Percentiles rank a stretch among this genome's conserved stretches.
Conservation (phyloP, 768 basidiomycete genomes). For the Termitomyces heimii region DNA sequence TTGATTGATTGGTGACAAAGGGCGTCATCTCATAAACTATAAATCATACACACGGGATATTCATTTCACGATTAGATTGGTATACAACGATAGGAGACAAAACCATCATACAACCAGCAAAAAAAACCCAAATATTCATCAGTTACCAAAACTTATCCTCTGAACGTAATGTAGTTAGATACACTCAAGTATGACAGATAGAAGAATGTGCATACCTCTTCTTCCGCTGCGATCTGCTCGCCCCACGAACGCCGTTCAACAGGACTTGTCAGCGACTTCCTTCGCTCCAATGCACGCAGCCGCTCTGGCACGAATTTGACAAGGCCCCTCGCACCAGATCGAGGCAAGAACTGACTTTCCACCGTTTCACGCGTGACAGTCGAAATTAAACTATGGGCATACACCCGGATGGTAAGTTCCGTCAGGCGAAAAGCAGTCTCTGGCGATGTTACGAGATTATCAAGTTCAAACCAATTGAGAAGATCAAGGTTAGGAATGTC, state of each 20-base stretch:
- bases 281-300: neutral
- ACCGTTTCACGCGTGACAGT: constrained; percentile 5
- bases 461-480: constrained; percentile 11
- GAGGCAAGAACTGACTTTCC: constrained; percentile 7
- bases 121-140: neutral
- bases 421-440: constrained; percentile 7
- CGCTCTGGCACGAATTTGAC: constrained; percentile 10
- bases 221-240: constrained; percentile 3
- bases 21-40: neutral
- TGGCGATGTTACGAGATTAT: constrained; percentile 2
- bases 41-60: neutral
- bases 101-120: neutral
- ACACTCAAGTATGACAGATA: neutral
- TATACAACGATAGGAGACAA: neutral
- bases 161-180: neutral
- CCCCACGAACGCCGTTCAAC: constrained; percentile 8
- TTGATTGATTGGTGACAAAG: neutral
- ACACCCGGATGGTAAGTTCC: constrained; percentile 7
- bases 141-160: neutral
- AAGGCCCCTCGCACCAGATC: constrained; percentile 7
- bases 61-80: neutral
- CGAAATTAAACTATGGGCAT: constrained; percentile 8
- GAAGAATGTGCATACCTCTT: neutral
- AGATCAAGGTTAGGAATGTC: constrained; percentile 13
- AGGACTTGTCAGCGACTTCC: constrained; percentile 2